phyloP scores from a whole-genome alignment of 306 rosid genomes.

The Dalbergia oliveri region DNA sequence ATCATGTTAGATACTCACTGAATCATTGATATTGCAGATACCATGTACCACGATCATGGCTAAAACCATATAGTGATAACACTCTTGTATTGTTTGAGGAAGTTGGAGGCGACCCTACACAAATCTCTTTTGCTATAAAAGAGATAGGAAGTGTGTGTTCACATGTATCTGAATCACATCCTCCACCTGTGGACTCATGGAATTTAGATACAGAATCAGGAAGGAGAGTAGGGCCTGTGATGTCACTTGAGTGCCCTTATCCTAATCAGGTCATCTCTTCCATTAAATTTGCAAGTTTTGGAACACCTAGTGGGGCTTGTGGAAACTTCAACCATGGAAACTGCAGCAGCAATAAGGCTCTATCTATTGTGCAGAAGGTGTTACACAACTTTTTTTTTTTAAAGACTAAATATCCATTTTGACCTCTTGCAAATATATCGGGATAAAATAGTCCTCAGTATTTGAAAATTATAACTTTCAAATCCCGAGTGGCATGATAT shows the following conservation, averaged over 20 bases:
- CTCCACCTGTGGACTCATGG: constrained; percentile 81
- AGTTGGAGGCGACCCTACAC: constrained; percentile 83
- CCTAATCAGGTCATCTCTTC: constrained; percentile 80
- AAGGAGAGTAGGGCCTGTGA: constrained; percentile 55
- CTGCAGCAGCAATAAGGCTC: constrained; percentile 76
- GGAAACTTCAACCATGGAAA: constrained; percentile 78
- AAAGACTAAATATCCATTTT: too few species aligned
- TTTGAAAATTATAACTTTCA: too few species aligned
- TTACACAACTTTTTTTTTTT: constrained; percentile 3
- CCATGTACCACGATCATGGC: constrained; percentile 86
- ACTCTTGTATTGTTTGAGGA: constrained; percentile 86
- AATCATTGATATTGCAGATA: constrained; percentile 60
- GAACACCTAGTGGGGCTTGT: constrained; percentile 83
- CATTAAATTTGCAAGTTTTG: constrained; percentile 89
- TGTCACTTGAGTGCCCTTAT: constrained; percentile 80
- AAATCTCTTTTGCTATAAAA: constrained; percentile 68
- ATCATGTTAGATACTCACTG: background rate
- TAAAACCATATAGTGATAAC: constrained; percentile 64
- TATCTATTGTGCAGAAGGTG: constrained; percentile 83
- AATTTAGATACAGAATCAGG: constrained; percentile 53
- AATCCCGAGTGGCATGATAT: too few species aligned
- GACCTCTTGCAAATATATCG: too few species aligned
- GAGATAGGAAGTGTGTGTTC: constrained; percentile 78
- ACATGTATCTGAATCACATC: constrained; percentile 86
- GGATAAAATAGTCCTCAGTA: too few species aligned